These are phyloP conservation scores for Kuraishia floccosa DNA, from an alignment of 805 yeast genomes.

Conservation along the genomic window DNA sequence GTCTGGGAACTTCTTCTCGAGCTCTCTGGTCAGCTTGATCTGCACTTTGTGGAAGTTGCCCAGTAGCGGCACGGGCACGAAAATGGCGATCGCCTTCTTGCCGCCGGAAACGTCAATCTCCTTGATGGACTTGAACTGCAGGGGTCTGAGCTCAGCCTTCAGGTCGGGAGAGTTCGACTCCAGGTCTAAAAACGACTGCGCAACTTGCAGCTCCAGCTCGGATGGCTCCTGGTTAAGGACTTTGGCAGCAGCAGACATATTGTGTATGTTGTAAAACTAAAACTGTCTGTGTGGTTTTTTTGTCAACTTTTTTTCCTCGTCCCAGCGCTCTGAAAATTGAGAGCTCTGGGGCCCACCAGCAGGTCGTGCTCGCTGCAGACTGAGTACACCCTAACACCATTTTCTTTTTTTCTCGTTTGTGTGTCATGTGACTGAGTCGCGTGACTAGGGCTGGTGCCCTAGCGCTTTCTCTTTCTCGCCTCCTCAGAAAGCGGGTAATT, in stretches of 20 bases:
- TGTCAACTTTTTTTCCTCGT: no score
- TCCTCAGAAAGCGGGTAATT: no score
- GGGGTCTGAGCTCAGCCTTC: constrained; percentile 96
- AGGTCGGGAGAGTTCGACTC: constrained; percentile 89
- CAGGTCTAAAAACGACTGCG: constrained; percentile 95
- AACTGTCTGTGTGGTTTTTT: background rate
- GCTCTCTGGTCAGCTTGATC: constrained; percentile 95
- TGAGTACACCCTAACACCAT: no score
- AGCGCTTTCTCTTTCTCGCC: no score
- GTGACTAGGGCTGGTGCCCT: no score
- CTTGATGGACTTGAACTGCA: constrained; percentile 97
- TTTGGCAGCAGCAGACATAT: constrained; percentile 96
- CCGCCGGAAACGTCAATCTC: constrained; percentile 98
- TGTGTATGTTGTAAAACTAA: constrained; percentile 8
- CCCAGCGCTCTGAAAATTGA: no score
- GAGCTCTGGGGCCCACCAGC: no score
- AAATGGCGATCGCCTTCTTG: constrained; percentile 96
- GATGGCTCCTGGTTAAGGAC: constrained; percentile 91
- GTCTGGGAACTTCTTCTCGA: constrained; percentile 99
- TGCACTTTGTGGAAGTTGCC: constrained; percentile 94
- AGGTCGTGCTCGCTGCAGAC: no score
- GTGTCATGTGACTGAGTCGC: no score
- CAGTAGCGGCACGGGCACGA: constrained; percentile 95
- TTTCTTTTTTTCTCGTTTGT: no score
- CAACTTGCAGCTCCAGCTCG: constrained; percentile 98